Evolutionary conservation across 169 alveolate genomes (phyloP), one percentile per base, ranked within the genome.

Genomic region (Plasmodium coatneyi): DNA sequence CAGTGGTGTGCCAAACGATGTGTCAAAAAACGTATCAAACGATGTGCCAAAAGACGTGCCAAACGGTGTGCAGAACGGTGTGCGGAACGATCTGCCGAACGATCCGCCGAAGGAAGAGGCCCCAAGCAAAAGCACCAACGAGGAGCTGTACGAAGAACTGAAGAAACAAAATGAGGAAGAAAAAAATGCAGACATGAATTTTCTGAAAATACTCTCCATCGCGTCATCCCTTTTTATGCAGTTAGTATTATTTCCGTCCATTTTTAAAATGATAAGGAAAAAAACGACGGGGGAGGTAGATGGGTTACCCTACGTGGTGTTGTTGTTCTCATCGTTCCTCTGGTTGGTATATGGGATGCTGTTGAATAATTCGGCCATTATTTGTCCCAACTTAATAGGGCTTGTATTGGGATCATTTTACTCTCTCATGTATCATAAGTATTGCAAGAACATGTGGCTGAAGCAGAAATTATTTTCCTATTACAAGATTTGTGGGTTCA

Each of bases 281-380:
- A 94, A 71, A 60, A 78, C 96, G 32, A 95, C 97, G 32, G 96
- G 96, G 16, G 95, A 87, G 39, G 82, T 95, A 41, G 95, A 94
- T 66, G 93, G 95, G 16, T 82, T 96, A 22, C 89, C 92, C 46
- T 96, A 92, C 80, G 93, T 95, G 22, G 94, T 95, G 7, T 81
- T 93, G 43, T 95, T 95, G 16, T 92, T 94, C 82, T 92, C 97
- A 28, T 87, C 93, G 5, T 93, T 95, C 92, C 90, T 95, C 32
- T 96, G 96, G 96, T 82, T 96, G 28, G 95, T 96, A 4, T 96
- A 96, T 87, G 97, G 96, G 0, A 70, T 84, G 25, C 54, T 96
- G 28, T 32, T 95, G 76, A 83, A 49, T 46, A 96, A 96, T 76
- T 52, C 92, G 16, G 92, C 95, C 9, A 92, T 96, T 87, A 84